Evolutionary conservation across 306 rosid genomes (phyloP), one percentile per base, ranked within the genome.

Genomic region (Ammopiptanthus mongolicus): DNA sequence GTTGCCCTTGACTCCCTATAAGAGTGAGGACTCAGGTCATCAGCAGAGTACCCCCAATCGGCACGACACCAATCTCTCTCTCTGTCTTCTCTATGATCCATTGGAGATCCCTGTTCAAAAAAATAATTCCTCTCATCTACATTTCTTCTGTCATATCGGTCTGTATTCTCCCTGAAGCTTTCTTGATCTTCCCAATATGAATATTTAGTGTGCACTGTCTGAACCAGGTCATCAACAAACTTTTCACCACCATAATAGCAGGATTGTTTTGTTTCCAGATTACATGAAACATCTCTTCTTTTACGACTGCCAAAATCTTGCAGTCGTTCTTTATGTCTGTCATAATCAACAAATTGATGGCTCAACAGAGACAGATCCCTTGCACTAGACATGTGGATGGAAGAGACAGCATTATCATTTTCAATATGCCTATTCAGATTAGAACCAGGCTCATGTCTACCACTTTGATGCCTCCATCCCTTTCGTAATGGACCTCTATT

Each of bases 1-100:
- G n/a, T n/a, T n/a, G n/a, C n/a, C 65, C 84, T 81, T 55, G 88
- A 68, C 65, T 84, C 85, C 79, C 84, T 72, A 19, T 52, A 74
- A 8, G 86, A 55, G 51, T 18, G 64, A 72, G 79, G 81, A 80
- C 51, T 80, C 59, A 8, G n/a, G 59, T 81, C 79, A 69, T 78
- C 79, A 50, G 60, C 46, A 68, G 71, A 73, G 69, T 31, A 60
- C 15, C 51, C 65, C 69, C 68, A 57, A 59, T 68, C 78, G 80
- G 53, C 68, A 53, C 8, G 66, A 82, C 71, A 47, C 85, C 82
- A 62, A 77, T 78, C 78, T 33, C 73, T 65, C 47, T 78, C 65
- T 39, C 69, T 59, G 58, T 75, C 87, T 66, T 63, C 86, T 71
- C 51, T 50, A 51, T 68, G 48, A 34, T 19, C 64, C 70, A 64